Percentiles rank a stretch among this genome's conserved stretches.
Evolutionary conservation across 306 rosid species (phyloP).

Genomic region (Ammopiptanthus mongolicus): DNA sequence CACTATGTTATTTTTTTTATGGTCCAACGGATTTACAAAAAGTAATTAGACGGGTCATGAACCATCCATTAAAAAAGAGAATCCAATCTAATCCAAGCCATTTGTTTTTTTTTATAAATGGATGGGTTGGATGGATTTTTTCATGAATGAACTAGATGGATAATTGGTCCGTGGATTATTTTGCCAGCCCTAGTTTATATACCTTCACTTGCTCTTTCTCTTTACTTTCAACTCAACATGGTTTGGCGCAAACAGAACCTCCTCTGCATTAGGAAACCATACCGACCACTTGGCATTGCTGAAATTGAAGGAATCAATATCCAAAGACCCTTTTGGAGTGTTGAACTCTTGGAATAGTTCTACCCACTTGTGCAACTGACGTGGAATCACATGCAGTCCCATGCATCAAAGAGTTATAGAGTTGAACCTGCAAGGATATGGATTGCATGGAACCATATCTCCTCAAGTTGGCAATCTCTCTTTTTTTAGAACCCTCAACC

Average conservation of each 20-base stretch:
- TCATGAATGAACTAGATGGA: too few relatives aligned
- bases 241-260: neutral
- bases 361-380: too few relatives aligned
- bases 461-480: constrained; percentile 33
- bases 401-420: constrained; percentile 16
- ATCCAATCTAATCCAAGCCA: too few relatives aligned
- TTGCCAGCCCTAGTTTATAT: too few relatives aligned
- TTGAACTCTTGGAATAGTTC: constrained; percentile 33
- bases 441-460: constrained; percentile 23
- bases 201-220: neutral
- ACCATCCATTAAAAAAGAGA: too few relatives aligned
- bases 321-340: neutral
- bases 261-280: neutral
- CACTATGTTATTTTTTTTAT: too few relatives aligned
- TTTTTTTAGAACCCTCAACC: neutral
- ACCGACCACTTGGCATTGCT: constrained; percentile 17
- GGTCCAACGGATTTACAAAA: too few relatives aligned
- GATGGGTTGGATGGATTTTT: too few relatives aligned
- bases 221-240: neutral
- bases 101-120: too few relatives aligned
- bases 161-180: too few relatives aligned
- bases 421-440: neutral
- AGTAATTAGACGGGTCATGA: too few relatives aligned
- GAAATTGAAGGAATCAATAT: constrained; percentile 19
- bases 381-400: constrained; percentile 26